Base-by-base conservation (phyloP, 371 early-diverging fungal genomes). In the Mortierella sp. region DNA sequence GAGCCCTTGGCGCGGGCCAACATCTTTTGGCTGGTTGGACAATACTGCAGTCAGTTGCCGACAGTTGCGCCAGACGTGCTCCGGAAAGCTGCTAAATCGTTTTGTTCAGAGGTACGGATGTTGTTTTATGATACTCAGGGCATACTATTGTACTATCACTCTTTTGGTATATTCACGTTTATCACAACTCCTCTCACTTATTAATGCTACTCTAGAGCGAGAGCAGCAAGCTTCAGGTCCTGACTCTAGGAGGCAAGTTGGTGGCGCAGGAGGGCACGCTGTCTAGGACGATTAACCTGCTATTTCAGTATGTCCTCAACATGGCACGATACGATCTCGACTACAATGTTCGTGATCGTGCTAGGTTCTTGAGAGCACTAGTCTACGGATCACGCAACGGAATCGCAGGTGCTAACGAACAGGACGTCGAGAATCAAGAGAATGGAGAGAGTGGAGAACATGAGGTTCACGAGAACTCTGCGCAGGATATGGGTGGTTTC, bases 271-370 rank as follows among this genome's bases (percentile, higher is more conserved):
- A 86, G 60, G 75, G 69, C 43, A 81, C 17, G 3, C 23, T 60
- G 3, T 66, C 72, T 30, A 62, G 66, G 63, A 86, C 84, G 2
- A 61, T 86, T 31, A 81, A 80, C 27, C 71, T 84, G 2, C 79
- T 92, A 26, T 87, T 91, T 53, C 84, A 89, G 52, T 93, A 96
- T 72, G 75, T 94, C 21, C 85, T 95, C 37, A 87, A 93, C 37
- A 80, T 98, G 57, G 97, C 97, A 1, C 84, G 94, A 31, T 97
- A 92, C 65, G 99, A 98, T 72, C 72, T 85, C 17, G 86, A 89
- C 66, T 96, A 92, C 63, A 95, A 95, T 72, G 91, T 97, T 1
- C 87, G 99, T 32, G 99, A 98, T 67, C 88, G 96, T 19, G 95
- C 94, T 11, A 80, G 99, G 39, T 88, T 94, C 64, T 80, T 97